A percentile compares a stretch with the other conserved stretches of the same genome.
Conservation (phyloP, 305 asterid genomes). For the Fraxinus dipetala region DNA sequence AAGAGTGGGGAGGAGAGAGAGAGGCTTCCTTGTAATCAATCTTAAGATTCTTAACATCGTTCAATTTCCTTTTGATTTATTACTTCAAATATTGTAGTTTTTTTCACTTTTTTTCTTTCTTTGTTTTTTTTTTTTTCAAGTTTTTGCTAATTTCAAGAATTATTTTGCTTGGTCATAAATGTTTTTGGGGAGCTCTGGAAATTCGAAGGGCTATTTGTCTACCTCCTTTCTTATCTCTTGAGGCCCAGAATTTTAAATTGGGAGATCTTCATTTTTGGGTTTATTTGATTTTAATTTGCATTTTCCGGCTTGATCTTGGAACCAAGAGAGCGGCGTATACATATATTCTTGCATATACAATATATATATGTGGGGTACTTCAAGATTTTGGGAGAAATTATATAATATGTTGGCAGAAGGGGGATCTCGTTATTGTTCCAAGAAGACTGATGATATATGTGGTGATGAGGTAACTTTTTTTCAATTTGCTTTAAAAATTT, state of each 20-base stretch:
- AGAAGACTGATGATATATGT: slow-evolving; percentile 10
- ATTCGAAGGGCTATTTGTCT: not conserved
- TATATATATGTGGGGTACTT: not conserved
- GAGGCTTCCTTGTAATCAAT: not conserved
- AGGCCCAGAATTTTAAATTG: not conserved
- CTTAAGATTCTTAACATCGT: not conserved
- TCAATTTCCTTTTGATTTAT: not conserved
- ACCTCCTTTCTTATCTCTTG: not conserved
- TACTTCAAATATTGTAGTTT: not conserved
- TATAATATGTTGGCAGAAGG: slow-evolving; percentile 4
- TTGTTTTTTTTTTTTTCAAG: not conserved
- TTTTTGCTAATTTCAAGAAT: not conserved
- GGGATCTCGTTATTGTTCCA: slow-evolving; percentile 6
- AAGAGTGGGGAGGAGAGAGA: not conserved
- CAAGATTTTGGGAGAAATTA: not conserved
- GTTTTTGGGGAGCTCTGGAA: not conserved
- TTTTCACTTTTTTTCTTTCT: not conserved
- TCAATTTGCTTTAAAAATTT: not conserved
- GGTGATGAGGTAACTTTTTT: slow-evolving; percentile 3
- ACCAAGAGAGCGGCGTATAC: not conserved
- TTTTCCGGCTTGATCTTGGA: not conserved
- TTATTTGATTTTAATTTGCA: not conserved
- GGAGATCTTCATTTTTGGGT: not conserved
- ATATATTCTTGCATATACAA: not conserved
- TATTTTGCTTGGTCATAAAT: not conserved